Conservation (phyloP, 345 rosid species). For the Psidium friedrichsthalianum region DNA sequence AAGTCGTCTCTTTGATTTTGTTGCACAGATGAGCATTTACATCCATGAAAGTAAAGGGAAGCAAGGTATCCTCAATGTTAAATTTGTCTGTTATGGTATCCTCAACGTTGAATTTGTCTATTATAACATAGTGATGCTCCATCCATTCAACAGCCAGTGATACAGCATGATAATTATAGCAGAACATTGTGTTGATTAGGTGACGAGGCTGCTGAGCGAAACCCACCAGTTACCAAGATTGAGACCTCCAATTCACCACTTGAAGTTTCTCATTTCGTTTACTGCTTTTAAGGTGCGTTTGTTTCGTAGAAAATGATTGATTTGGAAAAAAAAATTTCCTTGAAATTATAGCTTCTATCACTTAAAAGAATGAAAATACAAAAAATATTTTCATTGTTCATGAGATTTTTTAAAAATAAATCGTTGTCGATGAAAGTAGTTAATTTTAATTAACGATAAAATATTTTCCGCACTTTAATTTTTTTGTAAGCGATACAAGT, state of each 20-base stretch:
- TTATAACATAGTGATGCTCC: not conserved
- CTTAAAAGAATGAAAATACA: not conserved
- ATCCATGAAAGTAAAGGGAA: not conserved
- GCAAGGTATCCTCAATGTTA: not conserved
- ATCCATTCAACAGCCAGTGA: not conserved
- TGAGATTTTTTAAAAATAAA: not conserved
- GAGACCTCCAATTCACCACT: not conserved
- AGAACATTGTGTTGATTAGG: not conserved
- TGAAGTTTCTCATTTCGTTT: not conserved
- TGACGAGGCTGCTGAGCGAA: not conserved
- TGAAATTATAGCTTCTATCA: not conserved
- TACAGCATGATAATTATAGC: not conserved
- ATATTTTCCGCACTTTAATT: too few relatives aligned
- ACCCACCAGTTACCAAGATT: not conserved
- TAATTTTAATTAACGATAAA: too few relatives aligned
- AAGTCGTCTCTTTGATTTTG: not conserved
- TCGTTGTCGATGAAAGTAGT: not conserved
- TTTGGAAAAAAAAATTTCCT: too few relatives aligned
- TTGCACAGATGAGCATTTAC: not conserved
- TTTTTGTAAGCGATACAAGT: not conserved
- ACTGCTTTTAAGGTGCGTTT: not conserved
- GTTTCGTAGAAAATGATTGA: too few relatives aligned
- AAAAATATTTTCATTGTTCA: not conserved
- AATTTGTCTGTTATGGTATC: not conserved
- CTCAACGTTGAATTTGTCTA: too few relatives aligned